phyloP scores from a whole-genome alignment of 2,329 filamentous ascomycete genomes.

The Ceratocystiopsis sp. region DNA sequence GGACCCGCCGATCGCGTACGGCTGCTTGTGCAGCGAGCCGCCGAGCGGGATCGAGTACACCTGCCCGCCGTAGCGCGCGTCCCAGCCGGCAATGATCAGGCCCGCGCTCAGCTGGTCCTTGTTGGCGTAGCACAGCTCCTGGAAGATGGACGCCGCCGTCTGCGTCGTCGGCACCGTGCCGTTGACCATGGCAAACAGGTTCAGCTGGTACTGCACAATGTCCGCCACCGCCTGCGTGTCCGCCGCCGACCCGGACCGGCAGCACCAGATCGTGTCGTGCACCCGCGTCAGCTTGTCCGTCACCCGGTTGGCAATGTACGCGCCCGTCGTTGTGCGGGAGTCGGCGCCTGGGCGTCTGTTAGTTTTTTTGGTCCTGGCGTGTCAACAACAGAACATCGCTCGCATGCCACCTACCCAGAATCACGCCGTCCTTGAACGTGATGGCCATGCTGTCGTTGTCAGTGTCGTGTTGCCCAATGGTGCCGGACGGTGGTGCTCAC shows the following conservation, averaged over 20 bases:
- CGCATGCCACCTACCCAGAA: constrained; percentile 50
- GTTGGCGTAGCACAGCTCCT: constrained; percentile 95
- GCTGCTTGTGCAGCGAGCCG: constrained; percentile 91
- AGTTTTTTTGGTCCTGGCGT: neutral
- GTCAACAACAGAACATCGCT: too few relatives aligned
- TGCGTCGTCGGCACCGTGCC: constrained; percentile 84
- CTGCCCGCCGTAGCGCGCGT: constrained; percentile 84
- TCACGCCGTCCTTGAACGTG: constrained; percentile 96
- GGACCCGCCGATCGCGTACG: constrained; percentile 89
- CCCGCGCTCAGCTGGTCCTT: constrained; percentile 89
- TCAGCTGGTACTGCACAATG: constrained; percentile 92
- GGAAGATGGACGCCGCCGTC: constrained; percentile 88
- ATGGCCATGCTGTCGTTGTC: constrained; percentile 66
- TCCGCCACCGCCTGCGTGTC: constrained; percentile 97
- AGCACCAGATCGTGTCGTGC: constrained; percentile 99
- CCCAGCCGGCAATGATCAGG: constrained; percentile 97
- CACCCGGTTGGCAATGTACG: constrained; percentile 97
- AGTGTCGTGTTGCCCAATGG: neutral
- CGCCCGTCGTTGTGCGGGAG: constrained; percentile 89
- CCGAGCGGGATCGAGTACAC: constrained; percentile 95
- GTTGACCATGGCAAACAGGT: constrained; percentile 80
- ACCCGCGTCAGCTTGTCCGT: constrained; percentile 98
- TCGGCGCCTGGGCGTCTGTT: constrained; percentile 53
- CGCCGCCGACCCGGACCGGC: constrained; percentile 89
- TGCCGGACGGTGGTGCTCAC: constrained; percentile 28